Conservation (phyloP, 257 asterid genomes). For the Avicennia marina region DNA sequence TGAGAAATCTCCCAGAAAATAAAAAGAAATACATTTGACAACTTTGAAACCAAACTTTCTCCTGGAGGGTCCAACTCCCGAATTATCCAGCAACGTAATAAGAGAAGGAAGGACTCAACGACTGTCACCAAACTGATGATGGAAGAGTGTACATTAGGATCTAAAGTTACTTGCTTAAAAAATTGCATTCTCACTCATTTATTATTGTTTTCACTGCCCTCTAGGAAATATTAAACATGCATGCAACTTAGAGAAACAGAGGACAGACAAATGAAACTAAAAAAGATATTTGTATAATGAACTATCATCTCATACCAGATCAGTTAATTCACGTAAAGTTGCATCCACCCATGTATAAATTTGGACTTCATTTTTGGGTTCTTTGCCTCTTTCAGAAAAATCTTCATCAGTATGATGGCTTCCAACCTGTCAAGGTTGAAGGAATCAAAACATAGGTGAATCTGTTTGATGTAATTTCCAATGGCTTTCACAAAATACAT, state of each 20-base stretch:
- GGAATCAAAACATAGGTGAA: background rate
- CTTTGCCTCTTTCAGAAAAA: conserved; percentile 96
- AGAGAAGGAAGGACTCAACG: no score
- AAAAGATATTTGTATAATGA: background rate
- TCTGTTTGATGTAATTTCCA: background rate
- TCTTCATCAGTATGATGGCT: conserved; percentile 76
- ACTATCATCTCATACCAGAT: conserved; percentile 57
- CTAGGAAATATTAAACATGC: no score
- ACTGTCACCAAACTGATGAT: no score
- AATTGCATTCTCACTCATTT: no score
- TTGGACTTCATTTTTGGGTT: conserved; percentile 98
- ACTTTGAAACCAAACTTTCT: no score
- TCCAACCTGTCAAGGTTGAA: conserved; percentile 51
- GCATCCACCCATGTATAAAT: conserved; percentile 99
- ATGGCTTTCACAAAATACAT: conserved; percentile 13
- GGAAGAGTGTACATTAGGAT: no score
- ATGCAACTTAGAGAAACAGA: background rate
- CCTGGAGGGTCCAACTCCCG: no score
- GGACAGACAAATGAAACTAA: conserved; percentile 3
- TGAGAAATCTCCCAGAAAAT: no score
- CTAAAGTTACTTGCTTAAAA: no score
- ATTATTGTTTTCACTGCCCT: no score
- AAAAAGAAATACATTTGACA: no score
- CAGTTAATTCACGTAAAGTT: conserved; percentile 92
- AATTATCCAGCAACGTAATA: no score